phyloP scores from a whole-genome alignment of 352 stramenopile species.

The Globisporangium perplexum region DNA sequence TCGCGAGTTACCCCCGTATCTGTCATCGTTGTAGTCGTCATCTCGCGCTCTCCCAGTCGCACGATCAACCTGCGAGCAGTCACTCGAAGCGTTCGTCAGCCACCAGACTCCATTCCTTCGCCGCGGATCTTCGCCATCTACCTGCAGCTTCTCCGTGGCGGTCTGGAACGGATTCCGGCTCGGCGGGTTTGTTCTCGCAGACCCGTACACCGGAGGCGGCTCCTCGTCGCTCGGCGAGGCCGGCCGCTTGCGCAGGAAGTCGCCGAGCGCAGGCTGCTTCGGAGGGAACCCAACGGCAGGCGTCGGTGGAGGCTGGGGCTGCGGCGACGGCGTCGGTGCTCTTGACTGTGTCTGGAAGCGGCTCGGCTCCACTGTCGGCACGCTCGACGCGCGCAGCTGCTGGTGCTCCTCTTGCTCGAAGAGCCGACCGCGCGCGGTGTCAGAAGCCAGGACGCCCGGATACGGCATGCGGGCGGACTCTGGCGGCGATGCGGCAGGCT shows the following conservation, averaged over 20 bases:
- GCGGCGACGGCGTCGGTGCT: not conserved
- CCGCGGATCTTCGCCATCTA: conserved; percentile 7
- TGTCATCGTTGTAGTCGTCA: conserved; percentile 26
- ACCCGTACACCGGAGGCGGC: conserved; percentile 1
- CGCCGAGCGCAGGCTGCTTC: conserved; percentile 19
- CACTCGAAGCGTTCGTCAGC: not conserved
- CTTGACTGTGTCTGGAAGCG: not conserved
- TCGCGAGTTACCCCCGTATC: conserved; percentile 13
- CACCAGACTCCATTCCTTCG: not conserved
- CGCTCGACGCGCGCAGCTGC: not conserved
- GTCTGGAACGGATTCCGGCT: conserved; percentile 61
- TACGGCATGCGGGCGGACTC: no score
- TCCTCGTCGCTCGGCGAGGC: conserved; percentile 12
- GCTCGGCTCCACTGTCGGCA: not conserved
- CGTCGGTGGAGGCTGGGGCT: not conserved
- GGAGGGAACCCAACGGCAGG: conserved; percentile 2
- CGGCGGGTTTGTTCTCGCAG: conserved; percentile 5
- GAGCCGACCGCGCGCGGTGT: not conserved
- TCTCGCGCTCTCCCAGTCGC: conserved; percentile 34
- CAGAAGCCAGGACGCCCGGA: not conserved
- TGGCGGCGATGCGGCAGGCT: no score
- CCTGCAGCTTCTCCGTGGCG: conserved; percentile 59
- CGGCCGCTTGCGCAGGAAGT: conserved; percentile 32
- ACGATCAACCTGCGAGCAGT: conserved; percentile 27
- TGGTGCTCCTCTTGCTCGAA: not conserved